phyloP scores from a whole-genome alignment of 805 yeast genomes.

The Candida germanica region DNA sequence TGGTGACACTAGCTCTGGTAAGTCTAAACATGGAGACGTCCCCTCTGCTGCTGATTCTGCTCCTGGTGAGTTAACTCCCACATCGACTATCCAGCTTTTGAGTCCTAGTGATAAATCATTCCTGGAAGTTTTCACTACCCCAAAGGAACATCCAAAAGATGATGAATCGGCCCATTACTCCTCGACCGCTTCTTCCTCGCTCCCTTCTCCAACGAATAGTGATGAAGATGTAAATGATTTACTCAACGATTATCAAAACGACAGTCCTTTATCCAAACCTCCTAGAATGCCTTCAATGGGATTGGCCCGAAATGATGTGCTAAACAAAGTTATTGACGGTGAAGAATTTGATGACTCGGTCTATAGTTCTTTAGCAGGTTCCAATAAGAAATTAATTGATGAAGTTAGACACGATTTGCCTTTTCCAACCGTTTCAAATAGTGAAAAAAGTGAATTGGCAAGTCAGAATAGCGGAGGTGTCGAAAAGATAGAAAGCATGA shows the following conservation, averaged over 20 bases:
- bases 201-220: slow-evolving; percentile 9
- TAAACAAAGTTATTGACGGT: neutral
- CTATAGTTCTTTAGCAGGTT: slow-evolving; percentile 7
- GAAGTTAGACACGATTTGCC: neutral
- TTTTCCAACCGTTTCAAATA: neutral
- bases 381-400: slow-evolving; percentile 5
- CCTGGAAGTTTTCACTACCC: neutral
- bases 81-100: slow-evolving; percentile 1
- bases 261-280: slow-evolving; percentile 11
- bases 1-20: too few relatives aligned
- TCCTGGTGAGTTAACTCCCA: slow-evolving; percentile 2
- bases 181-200: slow-evolving; percentile 6
- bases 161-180: slow-evolving; percentile 5
- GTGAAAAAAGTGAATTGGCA: too few relatives aligned
- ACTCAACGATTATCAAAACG: slow-evolving; percentile 13
- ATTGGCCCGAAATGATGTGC: neutral
- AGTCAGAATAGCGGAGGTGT: too few relatives aligned
- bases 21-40: too few relatives aligned
- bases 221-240: slow-evolving; percentile 12
- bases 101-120: neutral
- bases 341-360: neutral
- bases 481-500: too few relatives aligned
- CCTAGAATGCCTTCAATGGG: slow-evolving; percentile 3
- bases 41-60: too few relatives aligned
- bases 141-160: slow-evolving; percentile 1